Evolutionary conservation across 306 rosid genomes (phyloP).

Genomic region (Herpetospermum pedunculosum): DNA sequence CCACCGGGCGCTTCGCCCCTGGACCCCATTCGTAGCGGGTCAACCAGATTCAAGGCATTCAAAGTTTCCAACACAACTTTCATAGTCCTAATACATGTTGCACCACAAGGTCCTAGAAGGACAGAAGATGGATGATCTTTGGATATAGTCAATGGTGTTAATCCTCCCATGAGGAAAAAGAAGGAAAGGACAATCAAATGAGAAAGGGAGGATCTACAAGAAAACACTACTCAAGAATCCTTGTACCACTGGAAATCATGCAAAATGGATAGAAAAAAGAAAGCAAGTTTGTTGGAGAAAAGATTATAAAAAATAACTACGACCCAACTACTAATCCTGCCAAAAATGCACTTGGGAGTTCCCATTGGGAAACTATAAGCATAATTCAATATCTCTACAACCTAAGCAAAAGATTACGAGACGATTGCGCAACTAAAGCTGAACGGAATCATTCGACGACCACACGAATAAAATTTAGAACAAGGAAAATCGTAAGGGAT

Average conservation of each 20-base stretch:
- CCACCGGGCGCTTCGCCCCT: no score
- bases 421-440: not conserved
- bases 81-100: no score
- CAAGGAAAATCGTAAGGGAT: no score
- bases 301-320: no score
- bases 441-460: not conserved
- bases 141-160: not conserved
- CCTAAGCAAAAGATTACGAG: not conserved
- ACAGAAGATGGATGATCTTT: not conserved
- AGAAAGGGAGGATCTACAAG: not conserved
- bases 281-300: no score
- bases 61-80: no score
- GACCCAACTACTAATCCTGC: not conserved
- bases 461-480: not conserved
- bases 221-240: not conserved
- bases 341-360: not conserved
- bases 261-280: not conserved
- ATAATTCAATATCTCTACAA: not conserved
- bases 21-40: no score
- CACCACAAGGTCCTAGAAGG: not conserved
- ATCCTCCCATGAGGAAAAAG: not conserved
- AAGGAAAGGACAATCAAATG: not conserved
- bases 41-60: no score
- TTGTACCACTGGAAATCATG: not conserved
- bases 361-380: not conserved